Conservation (phyloP, 129 eudicot genomes). For the Pseudognaphalium luteoalbum region DNA sequence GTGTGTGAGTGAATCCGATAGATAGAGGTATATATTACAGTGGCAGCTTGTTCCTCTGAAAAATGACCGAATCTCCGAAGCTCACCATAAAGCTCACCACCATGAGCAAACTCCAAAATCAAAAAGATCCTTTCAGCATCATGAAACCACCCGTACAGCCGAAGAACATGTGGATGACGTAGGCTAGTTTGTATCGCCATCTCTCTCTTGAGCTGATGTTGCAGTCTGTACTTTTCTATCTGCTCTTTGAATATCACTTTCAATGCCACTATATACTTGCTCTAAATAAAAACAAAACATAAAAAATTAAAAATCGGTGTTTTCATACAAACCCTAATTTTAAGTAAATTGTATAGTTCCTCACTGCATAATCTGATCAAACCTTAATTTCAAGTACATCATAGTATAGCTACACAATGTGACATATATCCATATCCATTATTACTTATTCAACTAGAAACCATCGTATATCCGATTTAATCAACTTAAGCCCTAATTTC, state of each 20-base stretch:
- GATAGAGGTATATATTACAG: conserved; percentile 19
- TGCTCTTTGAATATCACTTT: conserved; percentile 93
- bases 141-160: conserved; percentile 83
- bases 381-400: neutral
- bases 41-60: conserved; percentile 43
- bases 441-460: too few relatives aligned
- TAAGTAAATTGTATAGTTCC: neutral
- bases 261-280: conserved; percentile 80
- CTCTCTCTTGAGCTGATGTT: conserved; percentile 81
- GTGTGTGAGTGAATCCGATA: neutral
- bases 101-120: conserved; percentile 86
- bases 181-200: conserved; percentile 78
- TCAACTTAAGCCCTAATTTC: neutral
- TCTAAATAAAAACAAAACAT: conserved; percentile 33
- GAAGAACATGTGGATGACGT: conserved; percentile 74
- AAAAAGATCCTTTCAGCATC: conserved; percentile 54
- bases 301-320: neutral
- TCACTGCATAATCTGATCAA: too few relatives aligned
- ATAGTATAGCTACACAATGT: too few relatives aligned
- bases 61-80: conserved; percentile 33
- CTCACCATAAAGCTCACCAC: conserved; percentile 77
- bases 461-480: too few relatives aligned
- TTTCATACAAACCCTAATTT: conserved; percentile 1
- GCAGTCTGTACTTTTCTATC: conserved; percentile 71
- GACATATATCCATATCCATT: too few relatives aligned